Percentiles rank a stretch among this genome's conserved stretches.
Evolutionary conservation across 2,329 filamentous ascomycete genomes (phyloP).

Genomic region (Cladophialophora immunda): DNA sequence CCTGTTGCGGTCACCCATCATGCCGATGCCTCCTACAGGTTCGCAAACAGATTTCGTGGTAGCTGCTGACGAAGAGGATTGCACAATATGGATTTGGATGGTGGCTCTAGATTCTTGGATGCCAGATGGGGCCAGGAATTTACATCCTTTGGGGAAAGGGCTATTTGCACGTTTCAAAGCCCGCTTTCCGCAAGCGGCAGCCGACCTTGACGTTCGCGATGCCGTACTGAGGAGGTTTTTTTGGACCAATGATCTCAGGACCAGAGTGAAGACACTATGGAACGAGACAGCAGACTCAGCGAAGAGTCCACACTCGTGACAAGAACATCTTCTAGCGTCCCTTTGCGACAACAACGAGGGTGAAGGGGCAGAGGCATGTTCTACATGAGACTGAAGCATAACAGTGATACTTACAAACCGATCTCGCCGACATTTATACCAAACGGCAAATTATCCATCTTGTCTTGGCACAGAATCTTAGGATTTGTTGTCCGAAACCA

Average conservation of each 20-base stretch:
- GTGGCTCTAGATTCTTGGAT: conserved; percentile 1
- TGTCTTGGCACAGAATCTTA: too few species aligned
- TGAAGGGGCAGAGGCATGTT: not conserved
- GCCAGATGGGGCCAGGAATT: not conserved
- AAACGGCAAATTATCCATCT: not conserved
- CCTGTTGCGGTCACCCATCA: not conserved
- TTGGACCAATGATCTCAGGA: conserved; percentile 1
- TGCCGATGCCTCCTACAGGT: not conserved
- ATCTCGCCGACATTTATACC: not conserved
- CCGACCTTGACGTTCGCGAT: not conserved
- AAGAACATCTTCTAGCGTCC: not conserved
- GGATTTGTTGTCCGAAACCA: too few species aligned
- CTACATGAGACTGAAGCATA: not conserved
- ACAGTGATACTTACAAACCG: not conserved
- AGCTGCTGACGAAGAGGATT: conserved; percentile 6
- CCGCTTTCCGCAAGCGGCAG: not conserved
- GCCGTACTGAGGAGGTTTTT: conserved; percentile 6
- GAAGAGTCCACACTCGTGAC: not conserved
- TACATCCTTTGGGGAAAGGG: conserved; percentile 5
- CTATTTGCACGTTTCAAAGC: conserved; percentile 7
- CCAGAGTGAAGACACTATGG: conserved; percentile 4
- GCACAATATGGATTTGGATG: conserved; percentile 13
- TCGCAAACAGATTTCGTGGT: not conserved
- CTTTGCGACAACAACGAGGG: not conserved
- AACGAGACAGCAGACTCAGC: not conserved